Evolutionary conservation across 1,139 yeast genomes (phyloP), one percentile per base, ranked within the genome.

Genomic region (Diutina siamensis): DNA sequence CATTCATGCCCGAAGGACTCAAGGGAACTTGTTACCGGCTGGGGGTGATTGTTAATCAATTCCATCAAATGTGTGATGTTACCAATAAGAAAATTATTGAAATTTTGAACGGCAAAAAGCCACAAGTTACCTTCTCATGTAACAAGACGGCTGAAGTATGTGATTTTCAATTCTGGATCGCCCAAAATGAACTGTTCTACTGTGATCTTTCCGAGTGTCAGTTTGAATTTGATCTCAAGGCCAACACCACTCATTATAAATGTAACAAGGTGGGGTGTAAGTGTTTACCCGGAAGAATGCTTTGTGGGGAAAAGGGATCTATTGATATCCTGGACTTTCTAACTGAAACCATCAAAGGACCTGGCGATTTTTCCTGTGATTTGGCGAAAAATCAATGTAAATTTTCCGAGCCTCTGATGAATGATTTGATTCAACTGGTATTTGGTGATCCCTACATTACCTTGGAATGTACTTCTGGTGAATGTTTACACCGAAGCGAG

Each of bases 81-180:
- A 89, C 97, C 22, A 85, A 92, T 62, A 71, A 78, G 49, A 92
- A 89, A 62, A 88, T 92, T 52, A 70, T 87, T 45, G 80, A 82
- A 48, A 83, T 89, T 46, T 68, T 92, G 52, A 68, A 78, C 19
- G 97, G 95, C 0, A 74, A 80, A 61, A 76, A 73, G 47, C 97
- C 98, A 1, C 95, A 92, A 59, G 97, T 87, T 1, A 88, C 97
- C 0, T 92, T 92, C 61, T 75, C 88, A 44, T 92, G 98, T 65
- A 81, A 86, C 57, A 76, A 69, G 53, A 74, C 85, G 0, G 68
- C 78, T 0, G 76, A 64, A 20, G 61, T 62, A 15, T 92, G 98
- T 65, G 81, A 87, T 57, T 88, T 92, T 64, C 97, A 92, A 62
- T 88, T 92, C 60, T 92, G 98, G 98, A 86, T 92, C 49, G 96